Evolutionary conservation across 2,329 filamentous ascomycete species (phyloP), one percentile per base, ranked within the genome.

Genomic region (Cryphonectria japonica): DNA sequence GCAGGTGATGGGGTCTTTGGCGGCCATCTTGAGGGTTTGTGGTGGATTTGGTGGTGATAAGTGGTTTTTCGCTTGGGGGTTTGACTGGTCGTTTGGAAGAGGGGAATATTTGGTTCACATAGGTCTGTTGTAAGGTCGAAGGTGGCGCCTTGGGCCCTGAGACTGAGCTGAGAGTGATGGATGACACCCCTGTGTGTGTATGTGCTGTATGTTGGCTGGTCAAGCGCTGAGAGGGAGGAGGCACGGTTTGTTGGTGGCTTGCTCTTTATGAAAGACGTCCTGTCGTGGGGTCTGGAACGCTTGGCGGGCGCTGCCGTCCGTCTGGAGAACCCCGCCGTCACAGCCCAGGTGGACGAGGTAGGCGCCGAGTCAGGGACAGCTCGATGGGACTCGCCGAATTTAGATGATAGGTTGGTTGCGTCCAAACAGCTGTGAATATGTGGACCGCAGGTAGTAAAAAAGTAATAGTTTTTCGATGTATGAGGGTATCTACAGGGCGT

Each of bases 1-100:
- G 85, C 93, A 95, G 80, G 93, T 95, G 78, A 96, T 95, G 78
- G 88, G 89, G 78, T 90, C 88, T 78, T 87, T 89, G 71, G 73
- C 67, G 60, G 70, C 65, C 66, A 69, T 74, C 62, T 62, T 26
- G 41, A n/a, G 39, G 22, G 2, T n/a, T 62, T n/a, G 7, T 22
- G 19, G 19, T 26, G 26, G 26, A 26, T 14, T 39, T 39, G 37
- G 37, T 39, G 37, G 2, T 39, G 37, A 9, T 61, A 29, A 26
- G 22, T 34, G 29, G 26, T 16, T 60, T 26, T 60, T 26, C 34
- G 57, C 14, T 16, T 60, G 7, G 26, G 22, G 54, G 1, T n/a
- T 19, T n/a, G 26, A 13, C 5, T 11, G 37, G 37, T 39, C 34
- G 34, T 37, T 32, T 61, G 59, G 32, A n/a, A 60, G 14, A 26